Evolutionary conservation across 352 stramenopile species (phyloP).

Genomic region (Thraustotheca clavata): DNA sequence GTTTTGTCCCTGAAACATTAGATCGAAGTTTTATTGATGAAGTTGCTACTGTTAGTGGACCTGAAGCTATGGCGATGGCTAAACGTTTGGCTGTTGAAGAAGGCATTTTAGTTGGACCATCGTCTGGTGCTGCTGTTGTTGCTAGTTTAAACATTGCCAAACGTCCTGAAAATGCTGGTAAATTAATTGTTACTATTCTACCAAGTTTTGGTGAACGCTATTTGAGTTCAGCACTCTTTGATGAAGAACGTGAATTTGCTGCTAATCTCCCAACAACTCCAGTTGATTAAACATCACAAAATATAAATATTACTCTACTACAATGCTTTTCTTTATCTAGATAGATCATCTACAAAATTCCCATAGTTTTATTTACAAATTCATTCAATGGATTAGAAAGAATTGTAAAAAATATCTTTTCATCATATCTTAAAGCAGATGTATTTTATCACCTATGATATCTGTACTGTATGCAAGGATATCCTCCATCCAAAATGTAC

Average conservation of each 20-base stretch:
- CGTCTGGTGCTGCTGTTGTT: slow-evolving; percentile 76
- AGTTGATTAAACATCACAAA: slow-evolving; percentile 3
- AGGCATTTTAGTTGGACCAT: slow-evolving; percentile 81
- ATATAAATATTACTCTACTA: neutral
- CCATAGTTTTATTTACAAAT: too few relatives aligned
- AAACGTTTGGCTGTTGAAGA: slow-evolving; percentile 79
- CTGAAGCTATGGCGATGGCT: slow-evolving; percentile 78
- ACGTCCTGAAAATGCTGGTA: slow-evolving; percentile 73
- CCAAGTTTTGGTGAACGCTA: slow-evolving; percentile 88
- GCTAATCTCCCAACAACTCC: slow-evolving; percentile 44
- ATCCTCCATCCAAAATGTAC: too few relatives aligned
- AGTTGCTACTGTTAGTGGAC: slow-evolving; percentile 72
- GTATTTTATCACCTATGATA: too few relatives aligned
- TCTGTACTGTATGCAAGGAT: too few relatives aligned
- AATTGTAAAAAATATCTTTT: too few relatives aligned
- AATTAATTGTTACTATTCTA: slow-evolving; percentile 86
- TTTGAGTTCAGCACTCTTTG: slow-evolving; percentile 71
- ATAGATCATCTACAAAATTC: too few relatives aligned
- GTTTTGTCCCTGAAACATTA: slow-evolving; percentile 77
- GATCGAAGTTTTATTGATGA: slow-evolving; percentile 81
- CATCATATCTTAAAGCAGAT: too few relatives aligned
- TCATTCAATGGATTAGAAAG: too few relatives aligned
- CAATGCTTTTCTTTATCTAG: too few relatives aligned
- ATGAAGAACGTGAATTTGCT: slow-evolving; percentile 66
- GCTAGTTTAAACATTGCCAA: slow-evolving; percentile 75